Base-by-base conservation (phyloP, 495 filamentous ascomycete species). In the Aspergillus ellipticus region DNA sequence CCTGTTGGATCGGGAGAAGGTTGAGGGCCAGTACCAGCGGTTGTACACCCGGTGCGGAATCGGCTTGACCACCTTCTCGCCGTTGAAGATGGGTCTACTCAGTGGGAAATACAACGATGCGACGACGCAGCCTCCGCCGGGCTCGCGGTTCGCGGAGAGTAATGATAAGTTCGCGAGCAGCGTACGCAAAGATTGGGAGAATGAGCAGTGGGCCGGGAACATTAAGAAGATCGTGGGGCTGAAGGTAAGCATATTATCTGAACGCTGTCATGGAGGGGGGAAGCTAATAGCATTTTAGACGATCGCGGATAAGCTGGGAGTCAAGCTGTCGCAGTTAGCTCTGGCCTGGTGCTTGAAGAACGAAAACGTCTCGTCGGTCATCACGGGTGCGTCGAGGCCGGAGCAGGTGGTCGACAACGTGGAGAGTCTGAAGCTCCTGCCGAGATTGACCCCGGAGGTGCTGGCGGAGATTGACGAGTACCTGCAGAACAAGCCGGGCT, bases 311-410 rank as follows among this genome's bases (percentile, higher is more conserved):
- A 77, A 82, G 59, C 73, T 93, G 22, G 85, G 83, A 10, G 72
- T 87, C 53, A 82, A 79, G 48, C 79, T 82, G 59, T 82, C 85
- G 24, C 81, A 83, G 56, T 73, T 94, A 54, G 86, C 89, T 0
- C 73, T 92, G 42, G 90, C 89, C 8, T 94, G 89, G 89, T 82
- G 89, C 55, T 70, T 92, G 49, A 87, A 84, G 71, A 93, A 94
- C 64, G 79, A 80, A 22, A 81, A 89, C 54, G 82, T 95, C 55
- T 85, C 81, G 42, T 84, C 80, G 4, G 86, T 88, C 58, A 92
- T 94, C 69, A 89, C 85, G 1, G 90, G 89, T 16, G 89, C 89
- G 1, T 88, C 85, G 59, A 76, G 77, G 46, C 76, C 82, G 11
- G 82, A 86, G 72, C 89, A 95, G 72, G 78, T 95, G 15, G 80